phyloP scores from a whole-genome alignment of 1,139 yeast species.

The Blastobotrys malaysiensis region DNA sequence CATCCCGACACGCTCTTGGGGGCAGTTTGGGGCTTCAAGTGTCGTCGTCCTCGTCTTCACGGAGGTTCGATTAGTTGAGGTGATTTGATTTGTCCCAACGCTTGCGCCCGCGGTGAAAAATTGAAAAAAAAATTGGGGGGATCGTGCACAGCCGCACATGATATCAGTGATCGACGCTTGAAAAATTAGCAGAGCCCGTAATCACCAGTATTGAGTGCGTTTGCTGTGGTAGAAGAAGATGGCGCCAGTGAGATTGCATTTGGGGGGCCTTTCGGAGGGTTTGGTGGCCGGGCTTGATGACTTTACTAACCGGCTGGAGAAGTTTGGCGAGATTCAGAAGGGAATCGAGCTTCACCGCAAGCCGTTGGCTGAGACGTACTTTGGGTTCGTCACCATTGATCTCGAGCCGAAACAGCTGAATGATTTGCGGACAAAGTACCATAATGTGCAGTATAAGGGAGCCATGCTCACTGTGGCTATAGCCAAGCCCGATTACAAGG shows the following conservation, averaged over 20 bases:
- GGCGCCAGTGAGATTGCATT: constrained; percentile 45
- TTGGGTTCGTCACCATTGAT: constrained; percentile 61
- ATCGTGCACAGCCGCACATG: not conserved
- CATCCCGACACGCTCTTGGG: not conserved
- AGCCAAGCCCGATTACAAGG: constrained; percentile 43
- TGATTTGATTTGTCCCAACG: not conserved
- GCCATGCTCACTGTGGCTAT: constrained; percentile 50
- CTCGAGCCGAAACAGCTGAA: constrained; percentile 43
- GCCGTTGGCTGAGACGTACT: constrained; percentile 45
- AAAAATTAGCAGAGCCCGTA: not conserved
- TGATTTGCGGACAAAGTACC: constrained; percentile 50
- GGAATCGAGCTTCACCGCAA: constrained; percentile 49
- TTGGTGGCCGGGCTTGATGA: constrained; percentile 43
- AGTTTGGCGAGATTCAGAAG: constrained; percentile 44
- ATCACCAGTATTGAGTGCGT: not conserved
- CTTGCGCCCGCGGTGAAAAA: not conserved
- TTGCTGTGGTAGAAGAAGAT: not conserved
- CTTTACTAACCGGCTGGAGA: constrained; percentile 44
- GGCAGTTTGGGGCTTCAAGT: not conserved
- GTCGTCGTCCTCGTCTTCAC: not conserved
- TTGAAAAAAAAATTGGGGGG: not conserved
- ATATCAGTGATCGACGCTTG: not conserved
- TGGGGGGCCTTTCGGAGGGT: constrained; percentile 59
- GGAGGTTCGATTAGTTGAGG: no score
- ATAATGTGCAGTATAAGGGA: constrained; percentile 75